Evolutionary conservation across 768 basidiomycete species (phyloP).

Genomic region (Neoboletus brunneissimus): DNA sequence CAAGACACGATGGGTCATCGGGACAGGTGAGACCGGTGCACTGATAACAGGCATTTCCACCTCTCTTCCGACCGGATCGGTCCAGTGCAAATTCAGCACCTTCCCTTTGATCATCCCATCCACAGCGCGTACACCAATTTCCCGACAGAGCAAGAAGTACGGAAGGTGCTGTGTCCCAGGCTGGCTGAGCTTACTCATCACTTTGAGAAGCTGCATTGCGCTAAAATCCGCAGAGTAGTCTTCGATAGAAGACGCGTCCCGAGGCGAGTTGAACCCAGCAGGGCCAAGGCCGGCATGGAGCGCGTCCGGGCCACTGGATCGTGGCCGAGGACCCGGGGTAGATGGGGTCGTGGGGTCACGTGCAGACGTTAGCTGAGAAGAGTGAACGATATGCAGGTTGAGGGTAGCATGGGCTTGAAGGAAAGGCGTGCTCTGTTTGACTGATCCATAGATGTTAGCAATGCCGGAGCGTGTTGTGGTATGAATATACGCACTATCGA

Average conservation of each 20-base stretch:
- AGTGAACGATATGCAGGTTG: constrained; percentile 85
- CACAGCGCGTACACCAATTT: constrained; percentile 79
- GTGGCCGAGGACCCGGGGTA: constrained; percentile 33
- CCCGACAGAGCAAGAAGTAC: constrained; percentile 79
- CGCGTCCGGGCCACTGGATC: constrained; percentile 43
- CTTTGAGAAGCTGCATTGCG: constrained; percentile 76
- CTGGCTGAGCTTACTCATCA: constrained; percentile 75
- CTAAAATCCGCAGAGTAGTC: constrained; percentile 65
- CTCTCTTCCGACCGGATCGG: constrained; percentile 63
- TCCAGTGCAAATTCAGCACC: constrained; percentile 75
- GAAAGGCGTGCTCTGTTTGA: constrained; percentile 79
- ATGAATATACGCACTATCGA: constrained; percentile 53
- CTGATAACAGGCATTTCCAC: constrained; percentile 31
- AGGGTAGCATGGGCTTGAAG: constrained; percentile 81
- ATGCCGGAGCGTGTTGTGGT: not conserved
- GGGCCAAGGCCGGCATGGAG: constrained; percentile 58
- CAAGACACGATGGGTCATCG: constrained; percentile 27
- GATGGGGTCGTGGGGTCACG: constrained; percentile 33
- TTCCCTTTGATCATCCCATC: constrained; percentile 82
- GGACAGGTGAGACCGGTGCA: constrained; percentile 25
- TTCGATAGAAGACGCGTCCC: constrained; percentile 31
- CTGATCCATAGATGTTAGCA: constrained; percentile 35
- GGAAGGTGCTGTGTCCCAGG: constrained; percentile 61
- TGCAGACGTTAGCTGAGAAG: constrained; percentile 54
- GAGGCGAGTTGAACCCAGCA: constrained; percentile 51